Percentiles rank a stretch among this genome's conserved stretches.
These are phyloP conservation scores for Biscogniauxia mediterranea DNA, from an alignment of 2,329 filamentous ascomycete species.

Conservation along the genomic window DNA sequence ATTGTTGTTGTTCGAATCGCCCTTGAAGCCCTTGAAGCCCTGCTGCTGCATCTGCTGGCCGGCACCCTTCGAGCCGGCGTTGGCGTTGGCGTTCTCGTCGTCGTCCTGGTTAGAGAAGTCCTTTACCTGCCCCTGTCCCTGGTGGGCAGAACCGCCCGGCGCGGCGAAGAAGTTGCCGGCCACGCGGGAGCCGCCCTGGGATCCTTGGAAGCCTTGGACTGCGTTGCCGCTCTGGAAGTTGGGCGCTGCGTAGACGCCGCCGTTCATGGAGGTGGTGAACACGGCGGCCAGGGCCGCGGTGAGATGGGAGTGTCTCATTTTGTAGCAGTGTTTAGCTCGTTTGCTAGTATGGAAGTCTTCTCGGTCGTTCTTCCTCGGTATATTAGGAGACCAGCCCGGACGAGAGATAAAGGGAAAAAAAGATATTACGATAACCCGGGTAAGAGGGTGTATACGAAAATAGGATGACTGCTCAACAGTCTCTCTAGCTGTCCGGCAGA, in stretches of 20 bases:
- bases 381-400: background rate
- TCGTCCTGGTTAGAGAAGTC: background rate
- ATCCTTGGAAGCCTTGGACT: background rate
- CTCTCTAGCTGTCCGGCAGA: conserved; percentile 4
- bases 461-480: conserved; percentile 8
- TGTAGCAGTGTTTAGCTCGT: background rate
- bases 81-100: background rate
- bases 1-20: background rate
- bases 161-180: no score
- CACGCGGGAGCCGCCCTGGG: background rate
- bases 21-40: background rate
- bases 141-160: background rate
- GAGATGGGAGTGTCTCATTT: conserved; percentile 22
- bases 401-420: background rate
- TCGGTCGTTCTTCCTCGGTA: conserved; percentile 6
- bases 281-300: conserved; percentile 15
- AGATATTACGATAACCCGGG: background rate
- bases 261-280: conserved; percentile 8
- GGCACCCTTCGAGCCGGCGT: background rate
- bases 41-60: background rate
- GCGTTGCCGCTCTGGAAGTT: conserved; percentile 5
- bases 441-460: background rate
- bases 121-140: no score
- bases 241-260: conserved; percentile 16
- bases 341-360: background rate